These are phyloP conservation scores for Tricholoma flavovirens DNA, from an alignment of 768 basidiomycete species.

Conservation along the genomic window DNA sequence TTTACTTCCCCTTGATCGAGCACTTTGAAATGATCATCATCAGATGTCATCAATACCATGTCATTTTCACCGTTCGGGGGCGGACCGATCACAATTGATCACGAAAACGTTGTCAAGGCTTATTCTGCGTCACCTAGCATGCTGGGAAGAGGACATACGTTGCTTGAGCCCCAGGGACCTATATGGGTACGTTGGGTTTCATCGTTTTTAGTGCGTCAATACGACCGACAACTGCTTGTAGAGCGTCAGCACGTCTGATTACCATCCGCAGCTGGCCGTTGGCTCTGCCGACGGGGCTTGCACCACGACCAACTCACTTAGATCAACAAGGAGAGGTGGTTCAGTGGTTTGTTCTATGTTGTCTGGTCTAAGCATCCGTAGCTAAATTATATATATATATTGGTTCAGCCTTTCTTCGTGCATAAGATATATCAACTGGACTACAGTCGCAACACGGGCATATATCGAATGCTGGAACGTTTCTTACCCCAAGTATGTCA, in stretches of 20 bases:
- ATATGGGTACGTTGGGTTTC: conserved; percentile 61
- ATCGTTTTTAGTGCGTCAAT: neutral
- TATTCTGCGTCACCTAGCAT: conserved; percentile 68
- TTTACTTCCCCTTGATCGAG: neutral
- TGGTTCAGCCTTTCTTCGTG: conserved; percentile 60
- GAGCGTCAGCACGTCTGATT: conserved; percentile 73
- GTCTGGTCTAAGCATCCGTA: neutral
- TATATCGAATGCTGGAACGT: conserved; percentile 85
- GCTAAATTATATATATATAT: conserved; percentile 1
- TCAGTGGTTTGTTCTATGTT: conserved; percentile 50
- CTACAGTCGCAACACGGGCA: conserved; percentile 67
- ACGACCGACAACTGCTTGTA: conserved; percentile 21
- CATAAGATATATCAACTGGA: conserved; percentile 86
- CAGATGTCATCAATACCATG: conserved; percentile 69
- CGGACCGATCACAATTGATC: conserved; percentile 72
- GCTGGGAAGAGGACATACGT: conserved; percentile 65
- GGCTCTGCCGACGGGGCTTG: conserved; percentile 82
- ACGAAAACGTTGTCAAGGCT: conserved; percentile 74
- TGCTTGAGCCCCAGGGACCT: conserved; percentile 73
- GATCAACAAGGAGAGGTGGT: conserved; percentile 64
- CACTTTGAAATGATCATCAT: neutral
- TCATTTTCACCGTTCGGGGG: conserved; percentile 64
- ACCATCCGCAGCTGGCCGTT: conserved; percentile 80
- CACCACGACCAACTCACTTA: conserved; percentile 64
- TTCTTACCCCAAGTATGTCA: conserved; percentile 64